These are phyloP conservation scores for Sporothrix sp. DNA, from an alignment of 2,329 filamentous ascomycete species.

Conservation along the genomic window DNA sequence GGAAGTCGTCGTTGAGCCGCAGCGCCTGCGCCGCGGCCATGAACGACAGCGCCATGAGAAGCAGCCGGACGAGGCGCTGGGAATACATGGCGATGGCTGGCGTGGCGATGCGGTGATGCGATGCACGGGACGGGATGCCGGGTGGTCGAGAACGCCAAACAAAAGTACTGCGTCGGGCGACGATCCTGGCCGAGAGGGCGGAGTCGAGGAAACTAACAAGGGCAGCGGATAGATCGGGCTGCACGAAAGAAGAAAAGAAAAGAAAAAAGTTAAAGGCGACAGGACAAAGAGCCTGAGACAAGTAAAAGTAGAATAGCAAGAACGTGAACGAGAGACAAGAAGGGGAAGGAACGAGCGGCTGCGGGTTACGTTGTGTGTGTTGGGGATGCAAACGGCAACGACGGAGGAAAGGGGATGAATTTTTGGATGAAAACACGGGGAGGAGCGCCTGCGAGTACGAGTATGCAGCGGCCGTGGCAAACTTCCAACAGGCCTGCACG, in stretches of 20 bases:
- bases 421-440: slow-evolving; percentile 3
- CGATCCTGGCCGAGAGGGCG: too few relatives aligned
- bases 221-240: too few relatives aligned
- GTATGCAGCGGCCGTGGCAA: neutral
- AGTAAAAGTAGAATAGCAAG: too few relatives aligned
- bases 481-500: neutral
- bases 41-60: slow-evolving; percentile 41
- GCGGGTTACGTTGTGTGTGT: neutral
- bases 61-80: slow-evolving; percentile 34
- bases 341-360: neutral
- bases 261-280: neutral
- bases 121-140: neutral
- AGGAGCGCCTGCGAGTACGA: too few relatives aligned
- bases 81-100: slow-evolving; percentile 34
- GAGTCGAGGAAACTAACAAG: neutral
- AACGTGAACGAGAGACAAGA: slow-evolving; percentile 1
- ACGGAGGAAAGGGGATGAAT: neutral
- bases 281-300: neutral
- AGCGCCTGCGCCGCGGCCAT: slow-evolving; percentile 37
- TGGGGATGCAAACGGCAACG: neutral
- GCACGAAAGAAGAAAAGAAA: slow-evolving; percentile 1
- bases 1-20: slow-evolving; percentile 23
- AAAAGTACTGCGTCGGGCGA: too few relatives aligned
- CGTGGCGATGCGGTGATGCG: neutral
- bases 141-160: neutral